Conservation (phyloP, 345 rosid genomes). For the Linum trigynum region DNA sequence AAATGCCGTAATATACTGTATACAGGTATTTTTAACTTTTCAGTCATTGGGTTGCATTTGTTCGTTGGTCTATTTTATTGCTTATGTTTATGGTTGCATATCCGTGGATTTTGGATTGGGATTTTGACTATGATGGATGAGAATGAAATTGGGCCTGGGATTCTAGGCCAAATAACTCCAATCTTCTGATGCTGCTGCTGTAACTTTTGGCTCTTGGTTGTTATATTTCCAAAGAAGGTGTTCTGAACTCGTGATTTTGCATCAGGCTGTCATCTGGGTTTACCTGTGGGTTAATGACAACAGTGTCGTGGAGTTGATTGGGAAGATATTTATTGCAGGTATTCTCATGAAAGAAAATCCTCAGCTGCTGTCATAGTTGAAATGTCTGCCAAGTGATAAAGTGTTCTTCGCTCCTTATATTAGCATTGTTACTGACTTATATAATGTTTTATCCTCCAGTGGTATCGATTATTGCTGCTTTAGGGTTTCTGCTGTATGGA, state of each 20-base stretch:
- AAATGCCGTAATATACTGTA: constrained; percentile 53
- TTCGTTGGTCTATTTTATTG: not conserved
- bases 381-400: not conserved
- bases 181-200: not conserved
- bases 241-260: constrained; percentile 17
- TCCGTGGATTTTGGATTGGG: not conserved
- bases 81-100: not conserved
- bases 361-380: not conserved
- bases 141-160: not conserved
- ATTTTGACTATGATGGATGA: not conserved
- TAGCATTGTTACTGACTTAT: constrained; percentile 8
- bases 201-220: not conserved
- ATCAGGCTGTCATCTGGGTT: constrained; percentile 80
- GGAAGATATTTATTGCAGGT: constrained; percentile 90
- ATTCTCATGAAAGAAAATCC: not conserved
- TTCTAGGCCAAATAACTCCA: not conserved
- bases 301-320: constrained; percentile 57
- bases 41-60: not conserved
- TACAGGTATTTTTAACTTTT: constrained; percentile 48
- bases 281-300: constrained; percentile 79
- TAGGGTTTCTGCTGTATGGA: constrained; percentile 89
- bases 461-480: constrained; percentile 81
- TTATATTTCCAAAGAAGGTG: constrained; percentile 1
- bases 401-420: constrained; percentile 1
- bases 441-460: constrained; percentile 33